These are phyloP conservation scores for Aristolochia californica DNA, from an alignment of 164 flowering plant genomes.

Conservation along the genomic window DNA sequence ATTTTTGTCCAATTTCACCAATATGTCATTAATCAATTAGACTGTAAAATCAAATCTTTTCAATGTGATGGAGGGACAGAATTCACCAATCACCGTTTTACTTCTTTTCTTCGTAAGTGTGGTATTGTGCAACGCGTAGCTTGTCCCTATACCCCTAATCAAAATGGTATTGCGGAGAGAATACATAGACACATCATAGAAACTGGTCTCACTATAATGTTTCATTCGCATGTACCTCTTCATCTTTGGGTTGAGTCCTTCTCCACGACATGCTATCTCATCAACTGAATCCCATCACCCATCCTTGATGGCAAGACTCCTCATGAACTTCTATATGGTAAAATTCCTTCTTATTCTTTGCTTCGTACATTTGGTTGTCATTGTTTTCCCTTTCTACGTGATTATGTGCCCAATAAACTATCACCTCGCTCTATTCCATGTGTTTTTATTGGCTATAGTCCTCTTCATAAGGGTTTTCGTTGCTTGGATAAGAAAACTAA, in stretches of 20 bases:
- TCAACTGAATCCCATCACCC: slow-evolving; percentile 1
- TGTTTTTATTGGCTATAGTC: slow-evolving; percentile 3
- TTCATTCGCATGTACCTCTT: slow-evolving; percentile 1
- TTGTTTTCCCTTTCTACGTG: not conserved
- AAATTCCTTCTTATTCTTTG: not conserved
- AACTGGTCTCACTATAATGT: slow-evolving; percentile 3
- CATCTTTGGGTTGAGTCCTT: not conserved
- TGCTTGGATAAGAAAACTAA: not conserved
- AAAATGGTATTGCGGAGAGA: not conserved
- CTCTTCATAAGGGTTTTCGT: not conserved
- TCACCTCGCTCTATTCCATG: not conserved
- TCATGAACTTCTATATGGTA: not conserved
- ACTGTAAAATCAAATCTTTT: not conserved
- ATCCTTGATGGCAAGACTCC: not conserved
- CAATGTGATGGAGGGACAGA: slow-evolving; percentile 3
- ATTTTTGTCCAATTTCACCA: too few species aligned
- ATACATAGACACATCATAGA: not conserved
- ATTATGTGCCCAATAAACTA: not conserved
- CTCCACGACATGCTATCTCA: not conserved
- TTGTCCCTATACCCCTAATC: slow-evolving; percentile 6
- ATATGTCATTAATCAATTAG: too few species aligned
- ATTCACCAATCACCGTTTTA: not conserved
- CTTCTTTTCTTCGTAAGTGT: not conserved
- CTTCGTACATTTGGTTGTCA: not conserved
- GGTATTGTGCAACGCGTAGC: slow-evolving; percentile 4